Evolutionary conservation across 1,284 basidiomycete genomes (phyloP), one percentile per base, ranked within the genome.

Genomic region (Ceratobasidium theobromae): DNA sequence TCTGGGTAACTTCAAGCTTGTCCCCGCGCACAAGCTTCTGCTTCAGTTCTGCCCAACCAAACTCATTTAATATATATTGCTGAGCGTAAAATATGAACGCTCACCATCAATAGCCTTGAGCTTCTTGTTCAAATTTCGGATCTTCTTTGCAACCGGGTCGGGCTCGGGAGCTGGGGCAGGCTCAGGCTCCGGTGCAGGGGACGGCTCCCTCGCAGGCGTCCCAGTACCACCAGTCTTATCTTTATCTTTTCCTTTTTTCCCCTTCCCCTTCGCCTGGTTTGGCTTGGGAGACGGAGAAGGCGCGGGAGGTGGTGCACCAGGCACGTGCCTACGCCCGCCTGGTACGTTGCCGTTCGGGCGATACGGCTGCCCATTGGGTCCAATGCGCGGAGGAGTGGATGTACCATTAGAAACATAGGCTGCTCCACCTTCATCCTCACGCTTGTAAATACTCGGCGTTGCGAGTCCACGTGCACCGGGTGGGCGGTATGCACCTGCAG

Each of bases 51-150:
- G 70, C 64, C 69, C 21, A 64, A 16, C 16, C 33, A 33, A 66
- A 40, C 25, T 28, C 46, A 74, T 23, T 28, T 6, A 18, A 9
- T 54, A 23, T 30, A 35, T 51, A 27, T n/a, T 8, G 21, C 35
- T 4, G 53, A 9, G 5, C 41, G 9, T 9, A 41, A 2, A 27
- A 16, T 23, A 5, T 49, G 30, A 28, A 21, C 14, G 65, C 43
- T 43, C 32, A 40, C 4, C 25, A 25, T 21, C 18, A 14, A 54
- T 49, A 55, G 28, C 55, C 64, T 81, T 70, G 67, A 93, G 91
- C 87, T 97, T 96, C 83, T 98, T 98, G 74, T 85, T 93, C 74
- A 98, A 73, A 76, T 96, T 97, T 71, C 95, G 82, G 68, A 93
- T 84, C 83, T 97, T 98, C 83, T 97, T 96, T 58, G 91, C 85